These are phyloP conservation scores for Fragaria vesca DNA, from an alignment of 306 rosid species.

Conservation along the genomic window DNA sequence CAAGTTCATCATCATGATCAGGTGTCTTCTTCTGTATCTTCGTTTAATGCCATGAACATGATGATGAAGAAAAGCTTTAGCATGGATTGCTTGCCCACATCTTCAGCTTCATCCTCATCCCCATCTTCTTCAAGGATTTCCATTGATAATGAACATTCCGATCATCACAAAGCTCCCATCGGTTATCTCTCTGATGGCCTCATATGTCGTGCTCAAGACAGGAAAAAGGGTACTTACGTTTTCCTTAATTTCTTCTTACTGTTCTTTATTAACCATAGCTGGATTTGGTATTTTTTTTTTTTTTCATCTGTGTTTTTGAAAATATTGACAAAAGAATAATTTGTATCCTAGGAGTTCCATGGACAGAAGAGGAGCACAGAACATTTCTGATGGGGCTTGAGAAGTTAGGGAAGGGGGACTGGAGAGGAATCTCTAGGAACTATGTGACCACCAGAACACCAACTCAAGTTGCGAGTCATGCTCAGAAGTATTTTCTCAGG, in stretches of 20 bases:
- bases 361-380: conserved; percentile 95
- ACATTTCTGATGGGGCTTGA: conserved; percentile 76
- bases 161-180: conserved; percentile 33
- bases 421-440: conserved; percentile 86
- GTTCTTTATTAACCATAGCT: not conserved
- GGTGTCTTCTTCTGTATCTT: conserved; percentile 14
- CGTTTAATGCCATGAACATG: conserved; percentile 4
- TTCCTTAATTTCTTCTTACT: not conserved
- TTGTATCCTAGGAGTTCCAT: conserved; percentile 59
- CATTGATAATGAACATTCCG: conserved; percentile 25
- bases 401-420: conserved; percentile 86
- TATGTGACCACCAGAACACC: conserved; percentile 88
- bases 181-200: conserved; percentile 82
- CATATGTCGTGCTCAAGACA: conserved; percentile 50
- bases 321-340: not conserved
- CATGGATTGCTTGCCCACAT: conserved; percentile 56
- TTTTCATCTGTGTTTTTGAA: not conserved
- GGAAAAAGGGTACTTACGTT: conserved; percentile 58
- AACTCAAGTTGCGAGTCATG: conserved; percentile 96
- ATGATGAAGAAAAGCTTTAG: conserved; percentile 73
- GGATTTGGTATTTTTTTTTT: not conserved
- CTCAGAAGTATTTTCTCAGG: conserved; percentile 82
- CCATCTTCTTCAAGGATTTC: conserved; percentile 45
- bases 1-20: conserved; percentile 41
- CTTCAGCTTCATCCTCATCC: conserved; percentile 42